Evolutionary conservation across 176 grass and related monocot genomes (phyloP).

Genomic region (Neostapfia colusana): DNA sequence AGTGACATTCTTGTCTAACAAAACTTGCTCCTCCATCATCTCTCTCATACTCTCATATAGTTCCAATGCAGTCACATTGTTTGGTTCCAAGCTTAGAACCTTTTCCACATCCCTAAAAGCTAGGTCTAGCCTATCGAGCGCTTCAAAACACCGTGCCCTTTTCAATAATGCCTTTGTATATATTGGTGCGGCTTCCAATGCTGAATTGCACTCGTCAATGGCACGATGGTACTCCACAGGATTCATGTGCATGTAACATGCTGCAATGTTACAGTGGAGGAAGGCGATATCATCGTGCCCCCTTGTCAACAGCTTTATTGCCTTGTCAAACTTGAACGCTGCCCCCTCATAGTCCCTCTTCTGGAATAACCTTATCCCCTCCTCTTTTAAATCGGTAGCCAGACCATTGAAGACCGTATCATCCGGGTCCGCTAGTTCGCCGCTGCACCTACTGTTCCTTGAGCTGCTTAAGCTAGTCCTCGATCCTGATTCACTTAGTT

Average conservation of each 20-base stretch:
- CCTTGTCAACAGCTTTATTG: conserved; percentile 58
- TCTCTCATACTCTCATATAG: conserved; percentile 57
- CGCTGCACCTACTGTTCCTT: conserved; percentile 27
- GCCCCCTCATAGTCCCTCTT: conserved; percentile 64
- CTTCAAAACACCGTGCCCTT: conserved; percentile 69
- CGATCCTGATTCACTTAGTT: conserved; percentile 29
- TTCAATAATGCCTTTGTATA: conserved; percentile 69
- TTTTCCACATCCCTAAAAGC: conserved; percentile 52
- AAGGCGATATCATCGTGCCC: conserved; percentile 55
- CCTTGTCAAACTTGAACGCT: conserved; percentile 62
- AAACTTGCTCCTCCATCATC: conserved; percentile 48
- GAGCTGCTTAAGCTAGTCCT: conserved; percentile 34
- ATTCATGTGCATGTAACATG: conserved; percentile 79
- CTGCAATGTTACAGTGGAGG: conserved; percentile 62
- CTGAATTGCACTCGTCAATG: conserved; percentile 56
- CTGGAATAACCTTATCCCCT: conserved; percentile 66
- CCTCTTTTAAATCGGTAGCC: conserved; percentile 54
- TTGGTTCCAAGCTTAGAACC: conserved; percentile 58
- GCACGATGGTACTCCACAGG: conserved; percentile 60
- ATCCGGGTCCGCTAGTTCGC: conserved; percentile 39
- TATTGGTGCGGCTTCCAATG: conserved; percentile 55
- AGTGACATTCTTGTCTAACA: conserved; percentile 36
- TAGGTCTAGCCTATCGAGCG: conserved; percentile 61
- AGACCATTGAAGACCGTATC: conserved; percentile 32
- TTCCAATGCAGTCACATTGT: conserved; percentile 61